Percentiles rank a stretch among this genome's conserved stretches.
Conservation (phyloP, 1,139 yeast species). For the Debaryomycetaceae sp. region DNA sequence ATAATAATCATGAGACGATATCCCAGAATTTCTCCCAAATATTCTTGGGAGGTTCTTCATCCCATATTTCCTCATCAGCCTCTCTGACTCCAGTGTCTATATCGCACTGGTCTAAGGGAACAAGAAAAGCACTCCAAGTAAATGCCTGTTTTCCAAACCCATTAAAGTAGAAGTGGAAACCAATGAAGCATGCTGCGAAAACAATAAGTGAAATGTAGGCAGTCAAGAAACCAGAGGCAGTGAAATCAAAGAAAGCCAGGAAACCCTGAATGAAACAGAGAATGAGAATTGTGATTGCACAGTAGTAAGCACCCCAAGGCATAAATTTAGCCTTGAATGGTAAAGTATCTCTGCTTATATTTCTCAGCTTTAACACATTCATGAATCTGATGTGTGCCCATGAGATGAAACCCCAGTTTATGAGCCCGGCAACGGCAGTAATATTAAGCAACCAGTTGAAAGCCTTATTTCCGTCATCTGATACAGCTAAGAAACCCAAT, state of each 20-base stretch:
- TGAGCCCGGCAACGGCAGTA: constrained; percentile 72
- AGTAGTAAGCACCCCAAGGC: constrained; percentile 64
- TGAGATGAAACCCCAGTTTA: constrained; percentile 71
- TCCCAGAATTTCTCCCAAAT: constrained; percentile 57
- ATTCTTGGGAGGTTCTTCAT: constrained; percentile 41
- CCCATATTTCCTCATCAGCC: constrained; percentile 50
- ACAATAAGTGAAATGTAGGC: constrained; percentile 64
- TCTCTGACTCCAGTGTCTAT: constrained; percentile 61
- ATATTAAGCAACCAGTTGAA: constrained; percentile 84
- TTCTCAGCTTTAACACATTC: constrained; percentile 55
- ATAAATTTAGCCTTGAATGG: constrained; percentile 68
- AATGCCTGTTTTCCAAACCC: constrained; percentile 34
- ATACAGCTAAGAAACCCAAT: constrained; percentile 66
- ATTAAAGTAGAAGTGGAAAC: constrained; percentile 49
- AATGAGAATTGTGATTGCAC: constrained; percentile 47
- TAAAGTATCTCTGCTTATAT: constrained; percentile 59
- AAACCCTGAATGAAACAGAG: constrained; percentile 72
- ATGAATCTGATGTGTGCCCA: constrained; percentile 66
- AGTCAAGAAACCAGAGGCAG: constrained; percentile 56
- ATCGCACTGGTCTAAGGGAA: constrained; percentile 54
- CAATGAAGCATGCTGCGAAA: constrained; percentile 49
- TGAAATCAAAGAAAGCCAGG: constrained; percentile 53
- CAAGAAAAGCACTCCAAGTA: constrained; percentile 30
- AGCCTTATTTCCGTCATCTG: constrained; percentile 59
- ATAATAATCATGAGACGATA: constrained; percentile 15